A percentile compares a stretch with the other conserved stretches of the same genome.
Conservation (phyloP, 345 rosid species). For the Clausena lansium region DNA sequence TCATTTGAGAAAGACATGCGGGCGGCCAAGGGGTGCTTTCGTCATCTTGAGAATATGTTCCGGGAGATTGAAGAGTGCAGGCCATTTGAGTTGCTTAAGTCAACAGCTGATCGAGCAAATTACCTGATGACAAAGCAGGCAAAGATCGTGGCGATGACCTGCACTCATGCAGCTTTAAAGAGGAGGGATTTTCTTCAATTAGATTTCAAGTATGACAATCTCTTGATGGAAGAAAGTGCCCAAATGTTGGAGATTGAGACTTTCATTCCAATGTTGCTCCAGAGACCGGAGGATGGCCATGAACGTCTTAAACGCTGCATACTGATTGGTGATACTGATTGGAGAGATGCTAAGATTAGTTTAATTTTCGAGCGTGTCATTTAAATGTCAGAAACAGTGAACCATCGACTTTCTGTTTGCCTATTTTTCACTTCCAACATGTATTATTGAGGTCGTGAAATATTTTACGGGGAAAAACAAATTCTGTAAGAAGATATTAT, state of each 20-base stretch:
- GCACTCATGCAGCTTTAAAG: slow-evolving; percentile 96
- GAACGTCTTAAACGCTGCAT: slow-evolving; percentile 96
- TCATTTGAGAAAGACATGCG: slow-evolving; percentile 95
- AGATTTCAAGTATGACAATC: slow-evolving; percentile 96
- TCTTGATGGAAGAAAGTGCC: slow-evolving; percentile 99
- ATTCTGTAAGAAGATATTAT: no score
- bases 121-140: slow-evolving; percentile 98
- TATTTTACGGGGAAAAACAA: no score
- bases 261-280: slow-evolving; percentile 98
- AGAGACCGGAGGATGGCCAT: slow-evolving; percentile 95
- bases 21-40: slow-evolving; percentile 84
- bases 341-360: no score
- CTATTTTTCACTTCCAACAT: no score
- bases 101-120: slow-evolving; percentile 98
- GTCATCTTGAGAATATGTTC: slow-evolving; percentile 84
- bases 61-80: slow-evolving; percentile 97
- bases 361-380: no score
- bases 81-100: slow-evolving; percentile 98
- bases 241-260: slow-evolving; percentile 98
- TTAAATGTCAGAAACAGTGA: no score
- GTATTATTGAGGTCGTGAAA: no score
- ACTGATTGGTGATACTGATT: slow-evolving; percentile 92
- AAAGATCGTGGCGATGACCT: slow-evolving; percentile 98
- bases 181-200: slow-evolving; percentile 94
- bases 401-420: no score